Evolutionary conservation across 2,329 filamentous ascomycete genomes (phyloP).

Genomic region (Periglandula ipomoeae): DNA sequence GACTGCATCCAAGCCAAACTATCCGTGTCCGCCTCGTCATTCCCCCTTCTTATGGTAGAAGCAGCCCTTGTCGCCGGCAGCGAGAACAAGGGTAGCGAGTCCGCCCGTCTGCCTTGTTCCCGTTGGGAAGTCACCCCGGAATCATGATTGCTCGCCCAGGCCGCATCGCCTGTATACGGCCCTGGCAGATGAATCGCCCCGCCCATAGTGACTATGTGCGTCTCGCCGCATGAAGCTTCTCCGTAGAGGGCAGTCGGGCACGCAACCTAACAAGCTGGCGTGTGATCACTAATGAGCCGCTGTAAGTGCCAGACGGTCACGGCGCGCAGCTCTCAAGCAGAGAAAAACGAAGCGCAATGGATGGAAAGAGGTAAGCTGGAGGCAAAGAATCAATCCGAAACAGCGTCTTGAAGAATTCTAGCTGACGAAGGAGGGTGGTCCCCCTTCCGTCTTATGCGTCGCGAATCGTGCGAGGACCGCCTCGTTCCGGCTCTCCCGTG

Average conservation of each 20-base stretch:
- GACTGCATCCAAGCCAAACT: slow-evolving; percentile 4
- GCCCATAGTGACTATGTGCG: background rate
- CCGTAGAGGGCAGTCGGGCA: slow-evolving; percentile 3
- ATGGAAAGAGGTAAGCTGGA: too few species aligned
- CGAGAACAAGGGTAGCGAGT: slow-evolving; percentile 6
- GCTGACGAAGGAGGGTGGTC: too few species aligned
- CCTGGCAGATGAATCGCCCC: background rate
- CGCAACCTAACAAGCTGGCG: background rate
- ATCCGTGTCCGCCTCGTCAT: background rate
- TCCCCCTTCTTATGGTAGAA: background rate
- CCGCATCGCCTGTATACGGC: slow-evolving; percentile 1
- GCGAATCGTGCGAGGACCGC: too few species aligned
- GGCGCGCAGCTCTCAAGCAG: too few species aligned
- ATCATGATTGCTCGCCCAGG: background rate
- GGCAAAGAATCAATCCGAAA: too few species aligned
- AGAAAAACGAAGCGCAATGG: too few species aligned
- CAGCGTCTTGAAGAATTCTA: too few species aligned
- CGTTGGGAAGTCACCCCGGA: background rate
- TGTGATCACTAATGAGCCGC: too few species aligned
- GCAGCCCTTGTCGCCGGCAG: slow-evolving; percentile 2
- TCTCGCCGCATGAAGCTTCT: background rate
- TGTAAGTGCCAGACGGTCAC: too few species aligned
- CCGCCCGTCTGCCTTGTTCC: background rate
- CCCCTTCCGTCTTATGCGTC: too few species aligned
- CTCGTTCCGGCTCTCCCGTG: too few species aligned